Conservation (phyloP, 352 stramenopile genomes). For the Phytophthora boehmeriae region DNA sequence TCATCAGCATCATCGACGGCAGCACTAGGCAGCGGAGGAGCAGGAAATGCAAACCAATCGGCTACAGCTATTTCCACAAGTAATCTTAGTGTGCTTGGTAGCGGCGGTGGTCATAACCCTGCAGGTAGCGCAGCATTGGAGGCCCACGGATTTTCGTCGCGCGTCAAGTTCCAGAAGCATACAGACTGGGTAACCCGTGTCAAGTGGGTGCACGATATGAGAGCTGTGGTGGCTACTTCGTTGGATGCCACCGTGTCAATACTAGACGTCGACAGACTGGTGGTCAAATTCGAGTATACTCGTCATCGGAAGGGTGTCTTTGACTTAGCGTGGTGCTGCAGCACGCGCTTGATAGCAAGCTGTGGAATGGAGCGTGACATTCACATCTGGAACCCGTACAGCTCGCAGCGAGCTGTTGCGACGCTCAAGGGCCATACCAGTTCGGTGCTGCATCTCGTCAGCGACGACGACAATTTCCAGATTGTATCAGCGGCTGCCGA, state of each 20-base stretch:
- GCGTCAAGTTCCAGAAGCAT: slow-evolving; percentile 83
- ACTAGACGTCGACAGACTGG: slow-evolving; percentile 77
- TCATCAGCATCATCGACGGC: slow-evolving; percentile 10
- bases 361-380: slow-evolving; percentile 88
- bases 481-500: slow-evolving; percentile 83
- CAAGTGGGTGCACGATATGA: slow-evolving; percentile 86
- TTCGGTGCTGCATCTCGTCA: slow-evolving; percentile 76
- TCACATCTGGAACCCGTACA: slow-evolving; percentile 91
- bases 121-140: slow-evolving; percentile 58
- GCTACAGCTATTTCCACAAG: slow-evolving; percentile 17
- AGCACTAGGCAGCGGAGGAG: slow-evolving; percentile 3
- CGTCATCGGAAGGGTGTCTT: slow-evolving; percentile 87
- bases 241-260: slow-evolving; percentile 85
- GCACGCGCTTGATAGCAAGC: slow-evolving; percentile 77
- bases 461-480: slow-evolving; percentile 86
- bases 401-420: slow-evolving; percentile 74
- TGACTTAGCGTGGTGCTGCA: slow-evolving; percentile 77
- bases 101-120: slow-evolving; percentile 32
- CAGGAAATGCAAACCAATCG: slow-evolving; percentile 18
- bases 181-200: slow-evolving; percentile 86
- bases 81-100: slow-evolving; percentile 20
- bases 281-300: slow-evolving; percentile 86
- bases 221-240: slow-evolving; percentile 76
- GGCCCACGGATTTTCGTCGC: slow-evolving; percentile 63
- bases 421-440: slow-evolving; percentile 77